Evolutionary conservation across 345 rosid genomes (phyloP).

Genomic region (Murraya paniculata): DNA sequence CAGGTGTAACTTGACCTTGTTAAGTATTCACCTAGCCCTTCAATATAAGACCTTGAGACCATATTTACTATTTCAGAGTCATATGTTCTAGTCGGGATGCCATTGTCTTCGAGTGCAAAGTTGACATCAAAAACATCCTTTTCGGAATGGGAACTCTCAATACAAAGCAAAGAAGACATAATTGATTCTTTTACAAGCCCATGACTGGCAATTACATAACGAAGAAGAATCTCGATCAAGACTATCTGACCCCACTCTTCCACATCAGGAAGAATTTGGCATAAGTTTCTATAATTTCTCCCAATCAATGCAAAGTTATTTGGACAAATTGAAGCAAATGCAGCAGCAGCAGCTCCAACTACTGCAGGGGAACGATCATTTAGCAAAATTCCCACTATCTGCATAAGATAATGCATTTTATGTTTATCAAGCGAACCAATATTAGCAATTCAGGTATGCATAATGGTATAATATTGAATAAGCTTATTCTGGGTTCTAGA

Average conservation of each 20-base stretch:
- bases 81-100: conserved; percentile 26
- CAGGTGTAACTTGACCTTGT: conserved; percentile 53
- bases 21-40: conserved; percentile 88
- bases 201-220: conserved; percentile 73
- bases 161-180: conserved; percentile 60
- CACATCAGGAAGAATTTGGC: conserved; percentile 93
- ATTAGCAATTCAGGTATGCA: not conserved
- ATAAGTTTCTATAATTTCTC: conserved; percentile 65
- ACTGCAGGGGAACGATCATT: conserved; percentile 88
- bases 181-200: conserved; percentile 89
- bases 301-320: conserved; percentile 69
- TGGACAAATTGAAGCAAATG: conserved; percentile 86
- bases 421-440: conserved; percentile 1
- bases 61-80: conserved; percentile 43
- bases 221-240: conserved; percentile 74
- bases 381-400: conserved; percentile 79
- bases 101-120: conserved; percentile 32
- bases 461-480: conserved; percentile 4
- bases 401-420: conserved; percentile 28
- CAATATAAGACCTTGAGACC: conserved; percentile 74
- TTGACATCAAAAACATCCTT: conserved; percentile 39
- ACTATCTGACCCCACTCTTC: conserved; percentile 99
- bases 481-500: not conserved
- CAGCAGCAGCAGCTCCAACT: conserved; percentile 95
- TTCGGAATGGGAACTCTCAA: conserved; percentile 40